Percentiles rank a stretch among this genome's conserved stretches.
These are phyloP conservation scores for Xylariaceae sp. DNA, from an alignment of 2,329 filamentous ascomycete genomes.

Conservation along the genomic window DNA sequence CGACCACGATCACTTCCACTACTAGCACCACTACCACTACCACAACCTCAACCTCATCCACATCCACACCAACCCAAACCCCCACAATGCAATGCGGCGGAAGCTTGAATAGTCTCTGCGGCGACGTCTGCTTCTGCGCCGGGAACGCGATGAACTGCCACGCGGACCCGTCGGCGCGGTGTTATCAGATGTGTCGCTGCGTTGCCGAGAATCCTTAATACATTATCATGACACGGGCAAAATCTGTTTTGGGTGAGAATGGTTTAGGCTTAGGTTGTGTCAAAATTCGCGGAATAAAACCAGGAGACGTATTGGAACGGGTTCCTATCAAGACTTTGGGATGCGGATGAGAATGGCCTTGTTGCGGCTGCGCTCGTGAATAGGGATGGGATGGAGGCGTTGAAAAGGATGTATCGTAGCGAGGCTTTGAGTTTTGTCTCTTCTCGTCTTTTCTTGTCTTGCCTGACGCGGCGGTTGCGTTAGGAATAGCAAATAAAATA, in stretches of 20 bases:
- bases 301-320: too few species aligned
- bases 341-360: neutral
- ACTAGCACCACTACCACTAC: constrained; percentile 3
- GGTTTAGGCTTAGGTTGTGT: neutral
- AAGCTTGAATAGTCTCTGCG: constrained; percentile 27
- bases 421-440: too few species aligned
- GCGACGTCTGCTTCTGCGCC: constrained; percentile 33
- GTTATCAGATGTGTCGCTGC: constrained; percentile 35
- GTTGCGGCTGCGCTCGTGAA: neutral
- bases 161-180: constrained; percentile 35
- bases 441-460: too few species aligned
- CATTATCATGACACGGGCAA: too few species aligned
- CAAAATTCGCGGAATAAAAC: neutral
- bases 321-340: too few species aligned
- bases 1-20: too few species aligned
- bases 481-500: too few species aligned
- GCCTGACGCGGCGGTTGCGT: neutral
- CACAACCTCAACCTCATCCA: too few species aligned
- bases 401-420: neutral
- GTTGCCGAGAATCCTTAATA: neutral
- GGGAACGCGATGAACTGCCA: constrained; percentile 30
- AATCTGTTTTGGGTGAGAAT: too few species aligned
- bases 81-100: constrained; percentile 15
- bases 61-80: constrained; percentile 3
- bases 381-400: neutral